Percentiles rank a stretch among this genome's conserved stretches.
Evolutionary conservation across 1,284 basidiomycete species (phyloP).

Genomic region (Gomphus sp.): DNA sequence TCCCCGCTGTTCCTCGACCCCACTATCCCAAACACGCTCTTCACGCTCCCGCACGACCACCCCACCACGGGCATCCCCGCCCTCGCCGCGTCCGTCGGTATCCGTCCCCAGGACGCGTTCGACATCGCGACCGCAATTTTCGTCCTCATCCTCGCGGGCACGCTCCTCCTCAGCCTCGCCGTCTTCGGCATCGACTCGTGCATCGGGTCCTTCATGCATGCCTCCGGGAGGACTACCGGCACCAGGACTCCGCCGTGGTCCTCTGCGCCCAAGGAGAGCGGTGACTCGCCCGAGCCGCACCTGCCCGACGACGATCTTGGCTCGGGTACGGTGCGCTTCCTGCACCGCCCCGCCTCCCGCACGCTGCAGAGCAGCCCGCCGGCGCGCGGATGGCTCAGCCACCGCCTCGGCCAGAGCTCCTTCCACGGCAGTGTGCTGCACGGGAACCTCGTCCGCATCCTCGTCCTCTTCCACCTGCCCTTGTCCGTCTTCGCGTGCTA

Average conservation of each 20-base stretch:
- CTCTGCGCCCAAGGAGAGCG: slow-evolving; percentile 41
- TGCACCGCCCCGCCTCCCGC: slow-evolving; percentile 20
- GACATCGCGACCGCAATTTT: slow-evolving; percentile 78
- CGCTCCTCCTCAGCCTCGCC: slow-evolving; percentile 58
- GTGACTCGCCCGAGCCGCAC: neutral
- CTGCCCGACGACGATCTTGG: slow-evolving; percentile 11
- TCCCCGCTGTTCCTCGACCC: slow-evolving; percentile 77
- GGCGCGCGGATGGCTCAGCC: slow-evolving; percentile 39
- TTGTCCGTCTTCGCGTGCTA: slow-evolving; percentile 88
- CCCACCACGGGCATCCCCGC: slow-evolving; percentile 64
- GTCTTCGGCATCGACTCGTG: slow-evolving; percentile 67
- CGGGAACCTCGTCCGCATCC: slow-evolving; percentile 85
- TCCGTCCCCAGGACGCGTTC: slow-evolving; percentile 79
- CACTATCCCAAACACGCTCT: slow-evolving; percentile 58
- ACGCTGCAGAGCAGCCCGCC: slow-evolving; percentile 12
- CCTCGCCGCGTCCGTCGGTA: slow-evolving; percentile 72
- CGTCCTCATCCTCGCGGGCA: slow-evolving; percentile 66
- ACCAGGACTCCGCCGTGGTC: slow-evolving; percentile 29
- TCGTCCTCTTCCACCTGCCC: slow-evolving; percentile 90
- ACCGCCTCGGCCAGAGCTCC: slow-evolving; percentile 55
- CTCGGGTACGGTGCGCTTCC: slow-evolving; percentile 25
- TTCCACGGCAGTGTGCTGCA: slow-evolving; percentile 72
- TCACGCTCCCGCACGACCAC: slow-evolving; percentile 52
- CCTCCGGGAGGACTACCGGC: slow-evolving; percentile 19
- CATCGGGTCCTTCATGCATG: slow-evolving; percentile 29